These are phyloP conservation scores for Talaromyces piceae DNA, from an alignment of 2,329 filamentous ascomycete genomes.

Conservation along the genomic window DNA sequence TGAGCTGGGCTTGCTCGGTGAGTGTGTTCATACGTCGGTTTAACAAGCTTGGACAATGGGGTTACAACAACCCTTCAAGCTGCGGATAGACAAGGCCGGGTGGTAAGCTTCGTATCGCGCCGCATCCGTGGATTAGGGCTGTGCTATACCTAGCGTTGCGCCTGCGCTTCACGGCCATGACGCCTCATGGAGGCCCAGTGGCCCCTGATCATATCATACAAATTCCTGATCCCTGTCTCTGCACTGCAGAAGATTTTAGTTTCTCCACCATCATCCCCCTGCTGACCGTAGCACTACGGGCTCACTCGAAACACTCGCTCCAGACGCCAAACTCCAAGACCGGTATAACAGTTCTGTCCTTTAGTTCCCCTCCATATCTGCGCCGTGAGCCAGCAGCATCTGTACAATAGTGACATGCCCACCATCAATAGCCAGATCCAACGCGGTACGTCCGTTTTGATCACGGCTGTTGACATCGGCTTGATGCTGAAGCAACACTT, in stretches of 20 bases:
- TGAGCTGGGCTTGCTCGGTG: too few species aligned
- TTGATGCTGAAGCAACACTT: not conserved
- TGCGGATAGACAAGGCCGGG: not conserved
- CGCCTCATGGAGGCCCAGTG: not conserved
- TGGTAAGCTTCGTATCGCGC: not conserved
- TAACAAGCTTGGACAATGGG: too few species aligned
- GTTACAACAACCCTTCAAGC: not conserved
- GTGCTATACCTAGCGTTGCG: not conserved
- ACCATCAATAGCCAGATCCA: not conserved
- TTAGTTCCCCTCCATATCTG: slow-evolving; percentile 1
- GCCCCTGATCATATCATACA: not conserved
- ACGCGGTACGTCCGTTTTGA: not conserved
- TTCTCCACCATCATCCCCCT: not conserved
- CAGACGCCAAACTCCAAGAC: not conserved
- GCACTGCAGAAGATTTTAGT: not conserved
- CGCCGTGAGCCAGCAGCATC: slow-evolving; percentile 11
- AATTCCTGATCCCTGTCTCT: not conserved
- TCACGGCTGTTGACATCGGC: not conserved
- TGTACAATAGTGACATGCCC: slow-evolving; percentile 1
- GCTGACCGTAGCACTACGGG: not conserved
- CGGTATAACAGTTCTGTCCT: not conserved
- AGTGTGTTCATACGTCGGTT: too few species aligned
- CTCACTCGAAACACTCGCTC: not conserved
- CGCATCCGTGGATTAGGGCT: not conserved
- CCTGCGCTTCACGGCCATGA: too few species aligned